Percentiles rank a stretch among this genome's conserved stretches.
phyloP scores from a whole-genome alignment of 1,139 yeast genomes.

The Taphrina wiesneri region DNA sequence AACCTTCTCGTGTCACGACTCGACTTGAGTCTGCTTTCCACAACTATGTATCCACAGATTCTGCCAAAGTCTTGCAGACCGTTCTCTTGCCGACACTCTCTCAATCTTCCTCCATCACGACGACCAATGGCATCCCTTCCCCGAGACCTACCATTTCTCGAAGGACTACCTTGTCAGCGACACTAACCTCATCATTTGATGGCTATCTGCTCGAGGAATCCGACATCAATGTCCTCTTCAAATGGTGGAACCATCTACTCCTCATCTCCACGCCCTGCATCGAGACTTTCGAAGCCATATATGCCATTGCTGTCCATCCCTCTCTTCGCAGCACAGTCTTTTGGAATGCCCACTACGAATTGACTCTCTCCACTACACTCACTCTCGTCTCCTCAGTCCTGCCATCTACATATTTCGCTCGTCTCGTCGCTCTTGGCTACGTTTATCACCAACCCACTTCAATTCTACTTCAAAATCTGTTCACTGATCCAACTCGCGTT shows the following conservation, averaged over 20 bases:
- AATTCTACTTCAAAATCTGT: conserved; percentile 6
- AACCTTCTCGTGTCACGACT: not conserved
- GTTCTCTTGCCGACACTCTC: conserved; percentile 19
- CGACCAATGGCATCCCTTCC: not conserved
- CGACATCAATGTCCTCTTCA: conserved; percentile 27
- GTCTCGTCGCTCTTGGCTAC: conserved; percentile 22
- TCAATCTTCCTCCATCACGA: not conserved
- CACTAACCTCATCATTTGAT: not conserved
- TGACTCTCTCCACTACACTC: conserved; percentile 25
- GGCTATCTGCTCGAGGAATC: conserved; percentile 19
- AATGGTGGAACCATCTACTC: conserved; percentile 32
- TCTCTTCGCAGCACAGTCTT: conserved; percentile 6
- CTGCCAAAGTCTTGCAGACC: conserved; percentile 19
- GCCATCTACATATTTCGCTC: conserved; percentile 10
- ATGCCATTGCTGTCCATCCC: conserved; percentile 27
- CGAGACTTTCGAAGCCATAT: conserved; percentile 12
- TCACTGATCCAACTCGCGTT: conserved; percentile 14
- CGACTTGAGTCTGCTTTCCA: conserved; percentile 27
- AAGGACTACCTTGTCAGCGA: not conserved
- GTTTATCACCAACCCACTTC: conserved; percentile 17
- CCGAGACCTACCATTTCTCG: not conserved
- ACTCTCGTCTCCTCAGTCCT: not conserved
- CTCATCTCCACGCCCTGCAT: conserved; percentile 15
- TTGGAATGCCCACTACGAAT: conserved; percentile 30
- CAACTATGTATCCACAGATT: conserved; percentile 5